Percentiles rank a stretch among this genome's conserved stretches.
phyloP scores from a whole-genome alignment of 2,329 filamentous ascomycete species.

The Chrysoporthe deuterocubensis region DNA sequence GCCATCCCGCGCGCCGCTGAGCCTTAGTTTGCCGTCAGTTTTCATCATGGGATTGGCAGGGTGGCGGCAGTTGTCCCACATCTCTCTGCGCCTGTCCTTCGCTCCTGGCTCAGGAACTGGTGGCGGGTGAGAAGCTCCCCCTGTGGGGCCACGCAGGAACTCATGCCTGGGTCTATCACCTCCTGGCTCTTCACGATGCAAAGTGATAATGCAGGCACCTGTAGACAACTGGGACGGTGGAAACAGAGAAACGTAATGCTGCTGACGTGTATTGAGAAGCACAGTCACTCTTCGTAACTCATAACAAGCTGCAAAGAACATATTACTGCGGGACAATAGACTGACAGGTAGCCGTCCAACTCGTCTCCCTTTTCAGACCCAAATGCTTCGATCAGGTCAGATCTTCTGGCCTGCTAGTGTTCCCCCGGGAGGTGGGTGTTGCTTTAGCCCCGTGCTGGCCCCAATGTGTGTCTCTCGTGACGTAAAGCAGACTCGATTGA shows the following conservation, averaged over 20 bases:
- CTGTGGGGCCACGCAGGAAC: neutral
- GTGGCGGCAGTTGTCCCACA: neutral
- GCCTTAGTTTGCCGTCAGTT: neutral
- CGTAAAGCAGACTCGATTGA: conserved; percentile 2
- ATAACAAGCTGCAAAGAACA: neutral
- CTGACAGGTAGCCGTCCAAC: neutral
- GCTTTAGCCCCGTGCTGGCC: neutral
- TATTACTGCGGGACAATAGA: conserved; percentile 10
- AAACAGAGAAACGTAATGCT: neutral
- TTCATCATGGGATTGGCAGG: neutral
- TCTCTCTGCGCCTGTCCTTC: neutral
- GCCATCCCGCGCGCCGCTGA: neutral
- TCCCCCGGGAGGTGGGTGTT: neutral
- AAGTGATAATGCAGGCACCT: neutral
- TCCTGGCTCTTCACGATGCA: neutral
- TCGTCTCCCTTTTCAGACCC: neutral
- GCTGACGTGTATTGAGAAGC: neutral
- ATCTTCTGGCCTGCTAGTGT: neutral
- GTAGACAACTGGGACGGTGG: neutral
- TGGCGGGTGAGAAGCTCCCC: neutral
- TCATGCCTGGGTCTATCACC: neutral
- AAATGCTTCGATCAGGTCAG: neutral
- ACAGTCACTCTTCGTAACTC: neutral
- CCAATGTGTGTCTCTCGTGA: neutral
- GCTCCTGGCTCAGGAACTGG: neutral